phyloP scores from a whole-genome alignment of 257 asterid species.

The Primulina eburnea region DNA sequence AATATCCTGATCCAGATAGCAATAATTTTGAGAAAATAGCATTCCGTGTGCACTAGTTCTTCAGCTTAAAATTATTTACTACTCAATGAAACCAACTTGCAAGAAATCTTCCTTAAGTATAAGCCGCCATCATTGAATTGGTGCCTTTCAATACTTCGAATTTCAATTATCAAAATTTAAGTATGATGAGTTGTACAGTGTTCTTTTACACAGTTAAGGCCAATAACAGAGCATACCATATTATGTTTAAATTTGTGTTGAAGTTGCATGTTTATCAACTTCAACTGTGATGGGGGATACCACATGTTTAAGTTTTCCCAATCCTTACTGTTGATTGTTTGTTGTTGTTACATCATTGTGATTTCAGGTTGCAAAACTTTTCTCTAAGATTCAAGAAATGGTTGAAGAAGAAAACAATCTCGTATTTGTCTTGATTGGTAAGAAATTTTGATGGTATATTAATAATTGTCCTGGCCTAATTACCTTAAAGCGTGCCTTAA shows the following conservation, averaged over 20 bases:
- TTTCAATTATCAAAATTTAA: background rate
- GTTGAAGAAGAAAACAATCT: conserved; percentile 89
- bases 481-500: conserved; percentile 17
- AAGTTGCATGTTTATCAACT: background rate
- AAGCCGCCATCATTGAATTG: background rate
- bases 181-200: background rate
- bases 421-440: conserved; percentile 96
- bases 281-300: background rate
- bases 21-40: background rate
- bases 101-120: background rate
- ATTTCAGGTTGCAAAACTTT: conserved; percentile 89
- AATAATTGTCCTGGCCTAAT: conserved; percentile 13
- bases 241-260: background rate
- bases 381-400: conserved; percentile 93
- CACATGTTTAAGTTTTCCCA: background rate
- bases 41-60: background rate
- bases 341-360: conserved; percentile 16
- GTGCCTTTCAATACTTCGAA: background rate
- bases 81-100: background rate
- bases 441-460: conserved; percentile 34
- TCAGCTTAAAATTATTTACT: conserved; percentile 1
- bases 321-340: background rate
- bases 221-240: background rate
- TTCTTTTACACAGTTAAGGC: conserved; percentile 1
- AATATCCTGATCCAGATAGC: background rate